A percentile compares a stretch with the other conserved stretches of the same genome.
These are phyloP conservation scores for Apiotrichum siamense DNA, from an alignment of 1,284 basidiomycete species.

Conservation along the genomic window DNA sequence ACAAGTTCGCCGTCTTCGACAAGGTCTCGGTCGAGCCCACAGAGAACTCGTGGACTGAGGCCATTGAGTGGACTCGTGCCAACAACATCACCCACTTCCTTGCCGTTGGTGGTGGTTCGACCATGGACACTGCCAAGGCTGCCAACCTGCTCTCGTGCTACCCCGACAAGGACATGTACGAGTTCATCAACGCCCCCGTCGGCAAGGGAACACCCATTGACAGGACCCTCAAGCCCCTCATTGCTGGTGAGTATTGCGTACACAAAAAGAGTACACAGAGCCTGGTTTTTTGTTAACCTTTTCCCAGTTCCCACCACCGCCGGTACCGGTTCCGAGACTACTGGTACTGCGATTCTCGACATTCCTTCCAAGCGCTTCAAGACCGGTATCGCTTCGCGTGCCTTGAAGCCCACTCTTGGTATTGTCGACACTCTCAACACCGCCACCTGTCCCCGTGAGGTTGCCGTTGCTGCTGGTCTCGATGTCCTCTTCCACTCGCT, in stretches of 20 bases:
- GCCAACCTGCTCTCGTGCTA: constrained; percentile 79
- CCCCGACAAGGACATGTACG: constrained; percentile 83
- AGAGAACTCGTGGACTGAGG: constrained; percentile 61
- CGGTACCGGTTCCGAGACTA: constrained; percentile 92
- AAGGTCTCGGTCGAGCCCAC: constrained; percentile 84
- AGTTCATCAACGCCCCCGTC: constrained; percentile 94
- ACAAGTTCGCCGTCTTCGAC: constrained; percentile 75
- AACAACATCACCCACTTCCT: constrained; percentile 90
- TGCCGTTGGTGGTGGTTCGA: constrained; percentile 89
- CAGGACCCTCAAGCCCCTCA: constrained; percentile 70
- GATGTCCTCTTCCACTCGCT: constrained; percentile 93
- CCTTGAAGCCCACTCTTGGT: constrained; percentile 82
- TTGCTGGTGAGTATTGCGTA: constrained; percentile 52
- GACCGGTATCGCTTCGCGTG: constrained; percentile 89
- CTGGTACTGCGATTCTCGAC: constrained; percentile 94
- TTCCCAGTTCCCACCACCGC: constrained; percentile 80
- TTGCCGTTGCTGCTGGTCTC: constrained; percentile 85
- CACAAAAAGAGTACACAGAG: background rate
- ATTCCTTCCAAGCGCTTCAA: constrained; percentile 78
- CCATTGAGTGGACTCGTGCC: constrained; percentile 78
- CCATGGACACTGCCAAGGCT: constrained; percentile 92
- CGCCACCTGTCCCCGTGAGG: constrained; percentile 70
- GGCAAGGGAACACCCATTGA: constrained; percentile 84
- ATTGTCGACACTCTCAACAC: constrained; percentile 81
- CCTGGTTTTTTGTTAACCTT: background rate